Percentiles rank a stretch among this genome's conserved stretches.
Evolutionary conservation across 1,284 basidiomycete species (phyloP).

Genomic region (Ceratobasidium sp.): DNA sequence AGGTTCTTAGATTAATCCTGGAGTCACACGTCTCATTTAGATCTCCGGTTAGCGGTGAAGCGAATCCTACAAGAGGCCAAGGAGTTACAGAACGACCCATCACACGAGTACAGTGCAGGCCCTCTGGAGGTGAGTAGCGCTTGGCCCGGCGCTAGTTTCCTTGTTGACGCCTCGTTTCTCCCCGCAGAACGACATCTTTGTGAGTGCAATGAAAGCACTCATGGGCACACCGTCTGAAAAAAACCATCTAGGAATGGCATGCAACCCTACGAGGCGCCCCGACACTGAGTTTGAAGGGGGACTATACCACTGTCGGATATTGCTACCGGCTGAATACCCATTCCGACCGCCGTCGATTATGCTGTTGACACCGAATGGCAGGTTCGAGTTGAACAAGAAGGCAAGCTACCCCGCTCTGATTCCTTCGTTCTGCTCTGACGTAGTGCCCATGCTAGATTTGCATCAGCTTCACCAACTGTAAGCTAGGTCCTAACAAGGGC

Average conservation of each 20-base stretch:
- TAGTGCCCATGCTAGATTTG: constrained; percentile 68
- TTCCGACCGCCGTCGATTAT: constrained; percentile 93
- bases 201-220: constrained; percentile 51
- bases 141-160: constrained; percentile 25
- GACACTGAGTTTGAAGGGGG: constrained; percentile 92
- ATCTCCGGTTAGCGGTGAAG: constrained; percentile 72
- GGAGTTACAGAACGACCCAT: constrained; percentile 82
- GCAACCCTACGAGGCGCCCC: constrained; percentile 89
- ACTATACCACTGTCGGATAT: constrained; percentile 89
- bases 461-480: constrained; percentile 90
- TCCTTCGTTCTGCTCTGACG: constrained; percentile 42
- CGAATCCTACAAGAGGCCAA: constrained; percentile 95
- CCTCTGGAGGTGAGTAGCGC: constrained; percentile 77
- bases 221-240: constrained; percentile 40
- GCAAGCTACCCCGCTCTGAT: constrained; percentile 54
- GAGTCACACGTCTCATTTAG: neutral
- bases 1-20: constrained; percentile 42
- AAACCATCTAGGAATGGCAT: constrained; percentile 83
- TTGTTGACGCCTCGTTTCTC: constrained; percentile 35
- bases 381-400: constrained; percentile 96
- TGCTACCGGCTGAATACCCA: constrained; percentile 91
- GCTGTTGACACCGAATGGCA: constrained; percentile 93
- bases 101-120: constrained; percentile 81
- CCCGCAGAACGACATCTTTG: constrained; percentile 78
- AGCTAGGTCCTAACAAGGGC: constrained; percentile 47